Percentiles rank a stretch among this genome's conserved stretches.
These are phyloP conservation scores for Vanrija sp. DNA, from an alignment of 1,284 basidiomycete species.

Conservation along the genomic window DNA sequence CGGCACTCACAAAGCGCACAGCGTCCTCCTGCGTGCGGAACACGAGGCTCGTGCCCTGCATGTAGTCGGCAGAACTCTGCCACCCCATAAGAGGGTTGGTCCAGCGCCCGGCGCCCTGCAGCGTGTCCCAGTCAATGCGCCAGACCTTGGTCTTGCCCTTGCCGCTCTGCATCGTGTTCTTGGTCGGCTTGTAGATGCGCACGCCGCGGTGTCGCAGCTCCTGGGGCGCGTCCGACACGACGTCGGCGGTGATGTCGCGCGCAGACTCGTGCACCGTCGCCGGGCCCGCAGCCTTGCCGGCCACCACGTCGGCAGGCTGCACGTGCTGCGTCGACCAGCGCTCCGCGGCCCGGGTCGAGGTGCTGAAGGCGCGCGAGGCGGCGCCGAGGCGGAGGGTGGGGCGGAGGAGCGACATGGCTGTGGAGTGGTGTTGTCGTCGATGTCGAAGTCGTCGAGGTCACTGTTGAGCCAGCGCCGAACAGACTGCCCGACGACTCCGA, in stretches of 20 bases:
- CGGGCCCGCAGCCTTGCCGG: conserved; percentile 19
- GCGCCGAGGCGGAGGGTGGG: conserved; percentile 4
- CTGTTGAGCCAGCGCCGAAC: background rate
- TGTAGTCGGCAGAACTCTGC: conserved; percentile 92
- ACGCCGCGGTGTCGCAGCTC: conserved; percentile 52
- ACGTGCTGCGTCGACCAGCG: conserved; percentile 7
- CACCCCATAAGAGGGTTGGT: conserved; percentile 99
- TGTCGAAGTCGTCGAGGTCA: background rate
- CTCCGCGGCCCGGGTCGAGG: background rate
- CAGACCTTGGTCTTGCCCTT: conserved; percentile 80
- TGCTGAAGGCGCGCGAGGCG: background rate
- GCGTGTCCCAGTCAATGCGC: conserved; percentile 91
- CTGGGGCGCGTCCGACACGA: conserved; percentile 48
- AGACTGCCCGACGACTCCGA: background rate
- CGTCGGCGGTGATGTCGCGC: conserved; percentile 36
- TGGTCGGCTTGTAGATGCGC: conserved; percentile 88
- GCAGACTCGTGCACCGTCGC: conserved; percentile 22
- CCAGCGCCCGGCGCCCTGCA: conserved; percentile 87
- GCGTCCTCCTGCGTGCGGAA: conserved; percentile 91
- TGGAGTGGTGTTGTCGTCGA: background rate
- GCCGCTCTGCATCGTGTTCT: conserved; percentile 94
- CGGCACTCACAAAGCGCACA: conserved; percentile 63
- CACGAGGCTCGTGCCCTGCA: conserved; percentile 84
- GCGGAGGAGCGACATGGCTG: conserved; percentile 17
- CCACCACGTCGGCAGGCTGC: conserved; percentile 24